Conservation (phyloP, 164 flowering plant genomes). For the Kingdonia uniflora region DNA sequence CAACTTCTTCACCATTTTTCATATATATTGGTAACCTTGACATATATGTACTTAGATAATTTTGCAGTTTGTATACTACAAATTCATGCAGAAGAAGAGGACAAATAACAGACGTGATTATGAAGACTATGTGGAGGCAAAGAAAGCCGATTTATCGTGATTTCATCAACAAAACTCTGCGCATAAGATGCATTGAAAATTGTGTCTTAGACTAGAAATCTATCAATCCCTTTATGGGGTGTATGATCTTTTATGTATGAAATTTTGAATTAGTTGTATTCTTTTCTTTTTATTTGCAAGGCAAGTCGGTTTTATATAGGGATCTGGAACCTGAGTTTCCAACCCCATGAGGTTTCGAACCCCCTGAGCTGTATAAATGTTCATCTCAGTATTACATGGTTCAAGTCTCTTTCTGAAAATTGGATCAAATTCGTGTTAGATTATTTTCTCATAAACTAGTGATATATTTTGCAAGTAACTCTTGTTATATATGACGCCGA, state of each 20-base stretch:
- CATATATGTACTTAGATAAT: constrained; percentile 40
- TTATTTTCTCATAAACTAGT: too few species aligned
- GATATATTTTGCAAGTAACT: too few species aligned
- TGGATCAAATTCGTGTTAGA: too few species aligned
- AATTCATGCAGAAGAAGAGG: constrained; percentile 18
- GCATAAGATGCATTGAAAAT: not conserved
- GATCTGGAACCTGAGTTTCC: not conserved
- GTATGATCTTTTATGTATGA: not conserved
- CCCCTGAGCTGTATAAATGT: not conserved
- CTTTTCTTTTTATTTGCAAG: too few species aligned
- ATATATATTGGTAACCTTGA: constrained; percentile 16
- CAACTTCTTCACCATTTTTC: not conserved
- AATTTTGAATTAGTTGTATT: not conserved
- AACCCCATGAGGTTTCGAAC: too few species aligned
- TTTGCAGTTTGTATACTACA: constrained; percentile 67
- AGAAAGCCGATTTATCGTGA: constrained; percentile 11
- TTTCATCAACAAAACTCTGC: too few species aligned
- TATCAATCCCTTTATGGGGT: not conserved
- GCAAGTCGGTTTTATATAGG: too few species aligned
- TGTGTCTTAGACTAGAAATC: not conserved
- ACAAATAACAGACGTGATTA: constrained; percentile 5
- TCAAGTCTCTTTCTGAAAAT: too few species aligned
- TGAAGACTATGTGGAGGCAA: constrained; percentile 20
- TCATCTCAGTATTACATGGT: too few species aligned
- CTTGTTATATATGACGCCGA: too few species aligned